These are phyloP conservation scores for Fomitopsis pinicola DNA, from an alignment of 1,284 basidiomycete genomes.

Conservation along the genomic window DNA sequence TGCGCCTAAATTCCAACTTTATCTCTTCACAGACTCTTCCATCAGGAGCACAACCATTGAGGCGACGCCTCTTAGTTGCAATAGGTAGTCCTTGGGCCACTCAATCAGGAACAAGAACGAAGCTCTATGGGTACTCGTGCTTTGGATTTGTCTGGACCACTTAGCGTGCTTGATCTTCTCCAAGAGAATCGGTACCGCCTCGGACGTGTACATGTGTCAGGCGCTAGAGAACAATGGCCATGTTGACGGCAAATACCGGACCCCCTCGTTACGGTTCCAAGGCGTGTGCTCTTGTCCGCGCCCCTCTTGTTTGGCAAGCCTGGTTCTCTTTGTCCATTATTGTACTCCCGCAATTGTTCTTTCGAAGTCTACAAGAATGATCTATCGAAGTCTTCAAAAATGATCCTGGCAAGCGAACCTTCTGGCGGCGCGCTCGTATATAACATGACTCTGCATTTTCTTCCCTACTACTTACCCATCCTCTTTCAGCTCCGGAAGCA, in stretches of 20 bases:
- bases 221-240: constrained; percentile 42
- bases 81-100: too few species aligned
- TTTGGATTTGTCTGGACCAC: not conserved
- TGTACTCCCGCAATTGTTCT: constrained; percentile 15
- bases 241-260: constrained; percentile 18
- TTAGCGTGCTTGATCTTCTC: not conserved
- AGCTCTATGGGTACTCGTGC: too few species aligned
- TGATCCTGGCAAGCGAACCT: not conserved
- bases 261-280: constrained; percentile 13
- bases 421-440: not conserved
- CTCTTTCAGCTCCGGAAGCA: constrained; percentile 19
- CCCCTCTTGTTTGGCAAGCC: constrained; percentile 6
- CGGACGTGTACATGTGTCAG: constrained; percentile 36
- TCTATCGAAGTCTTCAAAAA: not conserved
- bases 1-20: too few species aligned
- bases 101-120: too few species aligned
- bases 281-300: constrained; percentile 2
- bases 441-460: not conserved
- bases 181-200: not conserved
- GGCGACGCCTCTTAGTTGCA: too few species aligned
- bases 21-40: too few species aligned
- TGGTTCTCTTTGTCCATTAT: constrained; percentile 7
- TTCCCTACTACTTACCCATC: not conserved
- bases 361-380: constrained; percentile 3
- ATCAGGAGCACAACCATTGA: too few species aligned